Evolutionary conservation across 148 eudicot species (phyloP), one percentile per base, ranked within the genome.

Genomic region (Nepenthes mirabilis): DNA sequence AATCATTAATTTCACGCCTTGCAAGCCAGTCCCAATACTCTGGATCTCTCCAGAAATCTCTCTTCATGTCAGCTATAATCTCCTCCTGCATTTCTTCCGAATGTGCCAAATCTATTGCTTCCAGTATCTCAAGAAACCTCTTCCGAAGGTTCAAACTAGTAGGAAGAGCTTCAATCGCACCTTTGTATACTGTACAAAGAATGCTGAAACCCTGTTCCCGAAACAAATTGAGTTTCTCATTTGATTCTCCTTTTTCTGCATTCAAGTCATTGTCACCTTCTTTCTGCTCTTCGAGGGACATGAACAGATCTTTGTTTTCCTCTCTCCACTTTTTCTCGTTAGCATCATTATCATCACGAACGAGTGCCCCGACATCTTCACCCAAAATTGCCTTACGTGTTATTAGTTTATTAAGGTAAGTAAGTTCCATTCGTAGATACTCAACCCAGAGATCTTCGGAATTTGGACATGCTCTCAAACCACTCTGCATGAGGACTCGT

Each of bases 381-480:
- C 97, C 97, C 51, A 91, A 80, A 60, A 72, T 81, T 65, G 81
- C 85, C 74, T 85, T 91, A 11, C 97, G 85, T 53, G 79, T 81
- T 74, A 69, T 84, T 56, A 87, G 66, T 81, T 91, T 91, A 79
- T 87, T 87, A 43, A 91, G 91, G 73, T 77, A 85, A n/a, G 97
- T 87, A 49, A 91, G 95, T 58, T 87, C 91, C 89, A 91, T 82
- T 1, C 97, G 85, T 47, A 91, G 81, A 68, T 81, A 91, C 76
- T 91, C 97, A 32, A 87, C 84, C 95, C 95, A 87, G 2, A 91
- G 77, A 80, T 83, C 97, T 73, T 83, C 95, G n/a, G 97, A 91
- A 74, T 70, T 73, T 51, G 90, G 90, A 70, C 97, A 91, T 14
- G 83, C 79, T 74, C 97, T 81, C 73, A 91, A 69, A 52, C 95